Evolutionary conservation across 1,139 yeast genomes (phyloP), one percentile per base, ranked within the genome.

Genomic region (Taiozyma sp.): DNA sequence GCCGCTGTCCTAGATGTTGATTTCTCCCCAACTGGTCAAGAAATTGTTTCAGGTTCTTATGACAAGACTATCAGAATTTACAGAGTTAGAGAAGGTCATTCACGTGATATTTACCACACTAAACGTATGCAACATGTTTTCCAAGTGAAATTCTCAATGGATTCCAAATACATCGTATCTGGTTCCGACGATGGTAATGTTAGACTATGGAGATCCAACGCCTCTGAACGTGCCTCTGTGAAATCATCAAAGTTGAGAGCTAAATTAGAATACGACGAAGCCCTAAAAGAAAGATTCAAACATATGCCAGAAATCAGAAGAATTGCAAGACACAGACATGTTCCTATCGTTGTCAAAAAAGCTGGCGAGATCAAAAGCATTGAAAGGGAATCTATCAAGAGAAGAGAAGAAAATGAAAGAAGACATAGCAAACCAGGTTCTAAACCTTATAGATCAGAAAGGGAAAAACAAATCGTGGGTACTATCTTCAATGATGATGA

Each of bases 161-260:
- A 93, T 68, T 77, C 96, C 48, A 82, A 85, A 63, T 93, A 90
- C 68, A 81, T 95, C 42, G 72, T 91, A 51, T 81, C 90, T 56
- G 99, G 98, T 16, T 88, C 97, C 2, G 99, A 93, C 69, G 99
- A 93, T 67, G 95, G 97, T 59, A 95, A 95, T 67, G 82, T 95
- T 43, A 77, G 99, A 61, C 67, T 95, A 52, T 93, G 99, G 99
- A 78, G 99, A 69, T 71, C 95, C 14, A 79, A 78, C 49, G 96
- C 98, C 1, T 81, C 88, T 63, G 96, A 88, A 55, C 77, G 97
- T 61, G 77, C 95, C 1, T 83, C 82, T 51, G 84, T 90, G 56
- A 88, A 87, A 70, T 83, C 95, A 6, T 75, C 95, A 19, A 80
- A 88, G 62, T 88, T 89, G 69, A 80, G 95, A 63, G 73, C 85